Base-by-base conservation (phyloP, 75 land plant species). In the Selaginella tamariscina region DNA sequence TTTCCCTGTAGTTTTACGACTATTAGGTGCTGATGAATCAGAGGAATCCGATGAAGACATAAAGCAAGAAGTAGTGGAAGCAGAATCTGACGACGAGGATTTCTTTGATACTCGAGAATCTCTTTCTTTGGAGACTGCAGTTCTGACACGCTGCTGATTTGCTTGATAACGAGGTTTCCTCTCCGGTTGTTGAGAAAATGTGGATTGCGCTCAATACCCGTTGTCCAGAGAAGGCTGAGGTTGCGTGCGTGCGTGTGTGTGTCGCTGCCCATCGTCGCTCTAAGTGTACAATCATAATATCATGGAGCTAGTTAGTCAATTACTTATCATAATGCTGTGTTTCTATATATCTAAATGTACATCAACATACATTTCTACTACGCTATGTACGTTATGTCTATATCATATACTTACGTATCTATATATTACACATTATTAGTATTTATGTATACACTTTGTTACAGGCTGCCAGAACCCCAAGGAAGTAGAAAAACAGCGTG, bases 381-480 rank as follows among this genome's bases (percentile, higher is more conserved):
- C n/a, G n/a, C n/a, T n/a, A n/a, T n/a, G n/a, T n/a, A n/a, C n/a
- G n/a, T n/a, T n/a, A n/a, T n/a, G n/a, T n/a, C n/a, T n/a, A n/a
- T n/a, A n/a, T n/a, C n/a, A n/a, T n/a, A n/a, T n/a, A n/a, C n/a
- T n/a, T n/a, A n/a, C n/a, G n/a, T n/a, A n/a, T n/a, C n/a, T n/a
- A n/a, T n/a, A n/a, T n/a, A n/a, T n/a, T n/a, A n/a, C n/a, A n/a
- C n/a, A n/a, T n/a, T n/a, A n/a, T n/a, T n/a, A n/a, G n/a, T n/a
- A n/a, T n/a, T n/a, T n/a, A n/a, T n/a, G n/a, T n/a, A n/a, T n/a
- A n/a, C n/a, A n/a, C n/a, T n/a, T n/a, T n/a, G n/a, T n/a, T n/a
- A n/a, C n/a, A 86, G 63, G 55, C 33, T 89, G 26, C 95, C 95
- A 27, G 87, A 86, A 26, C 95, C n/a, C 95, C 27, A 81, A 82